phyloP scores from a whole-genome alignment of 768 basidiomycete species.

The Clathrus columnatus region DNA sequence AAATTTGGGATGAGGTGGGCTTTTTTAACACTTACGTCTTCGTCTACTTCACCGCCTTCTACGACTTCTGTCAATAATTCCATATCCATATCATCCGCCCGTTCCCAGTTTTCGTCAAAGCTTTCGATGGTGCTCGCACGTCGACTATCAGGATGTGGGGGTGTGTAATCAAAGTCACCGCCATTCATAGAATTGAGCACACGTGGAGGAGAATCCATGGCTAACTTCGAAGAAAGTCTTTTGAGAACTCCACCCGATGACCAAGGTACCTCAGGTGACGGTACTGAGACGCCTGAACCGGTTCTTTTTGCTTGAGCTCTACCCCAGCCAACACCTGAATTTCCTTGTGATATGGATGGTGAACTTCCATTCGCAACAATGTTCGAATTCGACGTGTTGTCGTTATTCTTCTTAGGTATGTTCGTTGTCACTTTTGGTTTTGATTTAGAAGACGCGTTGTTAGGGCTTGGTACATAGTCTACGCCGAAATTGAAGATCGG shows the following conservation, averaged over 20 bases:
- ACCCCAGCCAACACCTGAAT: background rate
- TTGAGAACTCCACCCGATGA: conserved; percentile 9
- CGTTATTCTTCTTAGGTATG: conserved; percentile 17
- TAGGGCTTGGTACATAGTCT: conserved; percentile 19
- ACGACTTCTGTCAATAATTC: conserved; percentile 56
- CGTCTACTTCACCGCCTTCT: conserved; percentile 55
- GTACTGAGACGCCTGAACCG: conserved; percentile 11
- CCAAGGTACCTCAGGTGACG: conserved; percentile 10
- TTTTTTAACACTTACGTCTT: conserved; percentile 44
- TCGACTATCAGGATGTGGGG: conserved; percentile 22
- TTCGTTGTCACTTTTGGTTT: conserved; percentile 15
- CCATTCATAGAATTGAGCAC: conserved; percentile 15
- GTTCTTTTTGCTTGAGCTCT: conserved; percentile 17
- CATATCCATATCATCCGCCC: conserved; percentile 47
- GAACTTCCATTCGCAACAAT: background rate
- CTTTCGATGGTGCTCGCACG: conserved; percentile 26
- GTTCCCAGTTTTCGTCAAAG: background rate
- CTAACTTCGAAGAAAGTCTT: conserved; percentile 3
- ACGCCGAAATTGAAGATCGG: too few species aligned
- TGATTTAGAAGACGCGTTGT: conserved; percentile 10
- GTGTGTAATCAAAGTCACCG: conserved; percentile 19
- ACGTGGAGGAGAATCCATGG: conserved; percentile 5
- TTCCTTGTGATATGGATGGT: background rate
- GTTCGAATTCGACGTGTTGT: conserved; percentile 12
- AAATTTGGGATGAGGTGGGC: background rate